A percentile compares a stretch with the other conserved stretches of the same genome.
Evolutionary conservation across 2,329 filamentous ascomycete genomes (phyloP).

Genomic region (Aureobasidium subglaciale): DNA sequence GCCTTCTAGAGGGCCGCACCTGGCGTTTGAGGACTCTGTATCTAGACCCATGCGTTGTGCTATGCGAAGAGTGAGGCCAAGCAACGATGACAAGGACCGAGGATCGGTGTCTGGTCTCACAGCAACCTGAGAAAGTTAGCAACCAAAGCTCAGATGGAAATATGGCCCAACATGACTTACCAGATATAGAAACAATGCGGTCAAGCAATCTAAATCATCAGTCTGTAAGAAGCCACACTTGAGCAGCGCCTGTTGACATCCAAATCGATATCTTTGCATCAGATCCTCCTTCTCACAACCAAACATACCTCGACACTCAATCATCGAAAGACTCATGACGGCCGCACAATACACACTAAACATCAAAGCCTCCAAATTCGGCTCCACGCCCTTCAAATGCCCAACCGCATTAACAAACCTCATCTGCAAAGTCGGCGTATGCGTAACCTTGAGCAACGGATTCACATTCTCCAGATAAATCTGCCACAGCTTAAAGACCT

Average conservation of each 20-base stretch:
- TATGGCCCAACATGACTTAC: constrained; percentile 20
- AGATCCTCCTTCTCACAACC: constrained; percentile 33
- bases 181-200: constrained; percentile 48
- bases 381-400: constrained; percentile 48
- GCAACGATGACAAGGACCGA: constrained; percentile 52
- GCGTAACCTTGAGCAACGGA: constrained; percentile 64
- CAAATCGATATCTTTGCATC: constrained; percentile 37
- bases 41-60: constrained; percentile 64
- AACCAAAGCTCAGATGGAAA: too few species aligned
- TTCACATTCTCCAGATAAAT: constrained; percentile 68
- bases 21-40: constrained; percentile 48
- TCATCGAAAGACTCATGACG: constrained; percentile 47
- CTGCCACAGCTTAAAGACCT: constrained; percentile 68
- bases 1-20: constrained; percentile 48
- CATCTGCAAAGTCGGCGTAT: constrained; percentile 62
- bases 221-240: constrained; percentile 38
- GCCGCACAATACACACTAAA: constrained; percentile 61
- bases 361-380: constrained; percentile 54
- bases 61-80: constrained; percentile 60
- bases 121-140: constrained; percentile 39
- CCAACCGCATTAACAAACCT: constrained; percentile 57
- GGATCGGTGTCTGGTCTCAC: constrained; percentile 55
- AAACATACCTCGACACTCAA: constrained; percentile 45
- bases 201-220: constrained; percentile 40
- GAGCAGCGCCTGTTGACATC: constrained; percentile 41